Evolutionary conservation across 2,329 filamentous ascomycete species (phyloP), one percentile per base, ranked within the genome.

Genomic region (Colletotrichum sp.): DNA sequence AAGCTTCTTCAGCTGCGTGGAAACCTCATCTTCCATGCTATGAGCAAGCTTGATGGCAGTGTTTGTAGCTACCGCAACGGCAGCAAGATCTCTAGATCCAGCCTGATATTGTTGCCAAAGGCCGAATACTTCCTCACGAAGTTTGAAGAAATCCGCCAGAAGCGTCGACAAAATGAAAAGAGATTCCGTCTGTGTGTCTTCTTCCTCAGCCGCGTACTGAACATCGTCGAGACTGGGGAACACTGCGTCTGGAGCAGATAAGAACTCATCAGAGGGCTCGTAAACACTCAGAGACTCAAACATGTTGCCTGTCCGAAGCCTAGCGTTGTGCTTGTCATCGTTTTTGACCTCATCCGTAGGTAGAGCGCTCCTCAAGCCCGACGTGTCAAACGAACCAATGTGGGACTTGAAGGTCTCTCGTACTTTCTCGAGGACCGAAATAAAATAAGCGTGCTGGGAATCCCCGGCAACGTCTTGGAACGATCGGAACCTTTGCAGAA

Each of bases 261-360:
- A 55, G 76, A 87, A 87, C 6, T 78, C 79, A 27, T 85, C 79
- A 0, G 84, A 86, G 2, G 85, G 81, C 28, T 87, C 85, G 55
- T 86, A 80, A 15, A 87, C 75, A 2, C 80, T 78, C 12, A 88
- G 78, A 5, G 75, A 64, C 4, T 80, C 80, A 74, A 88, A 87
- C 25, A 79, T 80, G 72, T 85, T 86, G 30, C 30, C 44, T 4
- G 27, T 34, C 22, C 32, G 25, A 25, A 27, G 9, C 16, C 4
- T 12, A 22, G 19, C 13, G 7, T 22, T 72, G 68, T 11, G 79
- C 30, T n/a, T 72, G 63, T 6, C 77, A 72, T 16, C 59, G 60
- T 8, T 63, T 22, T 12, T 66, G 25, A 5, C 77, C 44, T 30
- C 39, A 12, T 11, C 16, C 6, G 69, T 30, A 60, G 28, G 25